phyloP scores from a whole-genome alignment of 768 basidiomycete species.

The Cyathus striatus region DNA sequence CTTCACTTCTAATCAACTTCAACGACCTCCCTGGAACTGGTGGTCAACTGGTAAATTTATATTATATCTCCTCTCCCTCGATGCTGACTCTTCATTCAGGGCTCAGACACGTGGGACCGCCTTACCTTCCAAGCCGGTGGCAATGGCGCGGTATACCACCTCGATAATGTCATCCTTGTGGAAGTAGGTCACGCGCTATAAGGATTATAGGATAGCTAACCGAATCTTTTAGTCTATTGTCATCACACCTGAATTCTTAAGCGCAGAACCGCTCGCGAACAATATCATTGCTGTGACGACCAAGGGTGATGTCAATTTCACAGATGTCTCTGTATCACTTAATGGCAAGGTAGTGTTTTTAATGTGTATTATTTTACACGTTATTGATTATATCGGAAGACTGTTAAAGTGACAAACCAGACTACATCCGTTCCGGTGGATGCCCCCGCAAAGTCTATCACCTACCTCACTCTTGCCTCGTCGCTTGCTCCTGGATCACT shows the following conservation, averaged over 20 bases:
- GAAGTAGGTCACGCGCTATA: constrained; percentile 18
- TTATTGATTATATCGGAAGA: constrained; percentile 11
- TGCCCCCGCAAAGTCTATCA: constrained; percentile 41
- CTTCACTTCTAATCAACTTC: constrained; percentile 43
- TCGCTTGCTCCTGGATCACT: constrained; percentile 36
- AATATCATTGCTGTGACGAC: constrained; percentile 46
- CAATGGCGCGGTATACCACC: constrained; percentile 44
- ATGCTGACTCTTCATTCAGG: constrained; percentile 13
- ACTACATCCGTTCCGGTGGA: constrained; percentile 38
- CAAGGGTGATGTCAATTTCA: constrained; percentile 39
- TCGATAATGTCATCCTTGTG: constrained; percentile 45
- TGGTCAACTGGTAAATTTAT: constrained; percentile 23
- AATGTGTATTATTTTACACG: constrained; percentile 1
- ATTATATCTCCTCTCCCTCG: background rate
- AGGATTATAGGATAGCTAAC: background rate
- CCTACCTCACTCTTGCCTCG: constrained; percentile 38
- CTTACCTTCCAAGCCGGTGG: constrained; percentile 41
- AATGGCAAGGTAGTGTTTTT: constrained; percentile 38
- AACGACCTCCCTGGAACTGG: constrained; percentile 37
- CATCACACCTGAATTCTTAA: constrained; percentile 41
- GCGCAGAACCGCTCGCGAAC: constrained; percentile 44
- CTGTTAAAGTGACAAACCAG: constrained; percentile 24
- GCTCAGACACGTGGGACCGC: constrained; percentile 42
- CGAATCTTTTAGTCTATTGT: constrained; percentile 27
- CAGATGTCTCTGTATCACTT: constrained; percentile 27